Evolutionary conservation across 1,284 basidiomycete species (phyloP).

Genomic region (Taiwanofungus camphoratus): DNA sequence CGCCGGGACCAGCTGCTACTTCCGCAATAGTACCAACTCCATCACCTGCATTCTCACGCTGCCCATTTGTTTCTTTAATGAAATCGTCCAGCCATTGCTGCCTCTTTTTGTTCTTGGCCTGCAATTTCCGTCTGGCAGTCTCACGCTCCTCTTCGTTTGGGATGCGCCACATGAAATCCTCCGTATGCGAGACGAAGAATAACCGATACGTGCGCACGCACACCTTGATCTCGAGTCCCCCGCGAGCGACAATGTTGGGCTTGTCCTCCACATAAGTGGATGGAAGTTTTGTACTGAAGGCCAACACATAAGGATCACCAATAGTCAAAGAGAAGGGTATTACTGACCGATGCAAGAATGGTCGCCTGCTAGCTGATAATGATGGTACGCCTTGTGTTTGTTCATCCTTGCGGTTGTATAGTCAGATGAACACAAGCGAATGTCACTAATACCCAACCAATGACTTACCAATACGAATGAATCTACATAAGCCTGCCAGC

Average conservation of each 20-base stretch:
- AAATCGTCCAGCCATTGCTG: constrained; percentile 29
- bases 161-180: constrained; percentile 55
- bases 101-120: constrained; percentile 18
- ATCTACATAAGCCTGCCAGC: constrained; percentile 90
- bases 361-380: constrained; percentile 48
- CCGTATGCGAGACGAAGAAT: constrained; percentile 75
- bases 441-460: neutral
- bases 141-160: constrained; percentile 31
- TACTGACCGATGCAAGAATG: constrained; percentile 71
- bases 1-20: neutral
- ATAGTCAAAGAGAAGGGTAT: neutral
- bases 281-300: neutral
- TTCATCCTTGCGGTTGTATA: constrained; percentile 35
- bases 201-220: constrained; percentile 82
- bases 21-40: neutral
- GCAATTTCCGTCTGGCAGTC: constrained; percentile 17
- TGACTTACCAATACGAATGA: constrained; percentile 73
- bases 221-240: constrained; percentile 75
- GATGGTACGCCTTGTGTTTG: constrained; percentile 44
- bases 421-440: constrained; percentile 1
- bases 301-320: neutral
- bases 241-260: constrained; percentile 34
- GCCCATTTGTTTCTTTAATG: constrained; percentile 13
- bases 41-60: too few species aligned
- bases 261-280: neutral